Conservation (phyloP, 139 green algal species). For the Chlamydomonas sphaeroides region DNA sequence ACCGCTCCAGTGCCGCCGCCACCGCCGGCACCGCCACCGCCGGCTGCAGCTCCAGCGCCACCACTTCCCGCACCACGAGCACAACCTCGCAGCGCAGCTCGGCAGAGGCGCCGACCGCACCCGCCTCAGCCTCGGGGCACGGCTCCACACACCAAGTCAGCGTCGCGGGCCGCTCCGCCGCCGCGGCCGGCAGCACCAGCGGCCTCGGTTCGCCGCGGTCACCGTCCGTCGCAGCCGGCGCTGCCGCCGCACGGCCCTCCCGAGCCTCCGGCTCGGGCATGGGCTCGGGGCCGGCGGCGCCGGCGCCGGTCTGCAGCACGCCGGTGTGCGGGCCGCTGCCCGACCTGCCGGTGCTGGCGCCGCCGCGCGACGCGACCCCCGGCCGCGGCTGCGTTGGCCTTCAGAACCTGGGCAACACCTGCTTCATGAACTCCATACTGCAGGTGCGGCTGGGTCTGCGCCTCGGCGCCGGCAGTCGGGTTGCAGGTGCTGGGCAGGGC, state of each 20-base stretch:
- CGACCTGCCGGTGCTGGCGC: slow-evolving; percentile 1
- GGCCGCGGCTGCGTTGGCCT: slow-evolving; percentile 69
- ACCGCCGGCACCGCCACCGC: neutral
- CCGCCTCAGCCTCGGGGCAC: neutral
- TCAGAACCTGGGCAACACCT: slow-evolving; percentile 89
- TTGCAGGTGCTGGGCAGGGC: too few relatives aligned
- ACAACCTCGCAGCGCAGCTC: slow-evolving; percentile 4
- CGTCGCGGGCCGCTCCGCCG: too few relatives aligned
- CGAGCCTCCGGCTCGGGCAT: too few relatives aligned
- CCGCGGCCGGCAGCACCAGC: too few relatives aligned
- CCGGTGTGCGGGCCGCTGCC: slow-evolving; percentile 13
- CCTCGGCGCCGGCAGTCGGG: too few relatives aligned
- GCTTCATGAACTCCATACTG: slow-evolving; percentile 85
- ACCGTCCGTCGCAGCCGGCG: too few relatives aligned
- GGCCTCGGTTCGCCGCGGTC: too few relatives aligned
- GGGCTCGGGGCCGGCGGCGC: too few relatives aligned
- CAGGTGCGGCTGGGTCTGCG: slow-evolving; percentile 54
- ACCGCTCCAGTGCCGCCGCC: neutral
- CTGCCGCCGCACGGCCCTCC: too few relatives aligned
- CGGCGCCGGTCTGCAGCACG: too few relatives aligned
- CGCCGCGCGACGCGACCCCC: neutral
- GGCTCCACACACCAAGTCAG: too few relatives aligned
- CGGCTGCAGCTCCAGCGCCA: slow-evolving; percentile 21
- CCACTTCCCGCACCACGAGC: slow-evolving; percentile 14
- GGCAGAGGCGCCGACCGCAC: neutral